Percentiles rank a stretch among this genome's conserved stretches.
phyloP scores from a whole-genome alignment of 1,139 yeast genomes.

The Kazachstania sp. region DNA sequence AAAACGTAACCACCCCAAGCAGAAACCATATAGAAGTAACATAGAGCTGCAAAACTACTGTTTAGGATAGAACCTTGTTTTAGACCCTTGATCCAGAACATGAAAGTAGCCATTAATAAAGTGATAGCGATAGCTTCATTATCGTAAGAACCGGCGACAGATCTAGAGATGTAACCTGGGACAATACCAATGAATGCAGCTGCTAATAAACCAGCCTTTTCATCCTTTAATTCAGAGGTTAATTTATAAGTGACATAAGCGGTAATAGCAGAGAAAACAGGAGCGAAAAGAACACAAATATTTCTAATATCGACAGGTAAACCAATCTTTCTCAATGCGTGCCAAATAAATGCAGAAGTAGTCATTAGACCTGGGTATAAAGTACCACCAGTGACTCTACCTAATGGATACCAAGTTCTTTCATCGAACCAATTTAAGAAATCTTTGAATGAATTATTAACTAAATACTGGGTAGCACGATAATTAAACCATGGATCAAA shows the following conservation, averaged over 20 bases:
- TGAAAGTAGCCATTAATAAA: conserved; percentile 88
- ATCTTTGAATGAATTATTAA: conserved; percentile 73
- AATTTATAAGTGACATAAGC: conserved; percentile 87
- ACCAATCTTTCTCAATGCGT: conserved; percentile 53
- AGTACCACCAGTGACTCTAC: conserved; percentile 98
- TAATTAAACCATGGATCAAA: conserved; percentile 99
- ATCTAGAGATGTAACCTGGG: conserved; percentile 96
- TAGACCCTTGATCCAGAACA: conserved; percentile 89
- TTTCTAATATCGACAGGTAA: conserved; percentile 91
- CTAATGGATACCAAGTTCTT: conserved; percentile 98
- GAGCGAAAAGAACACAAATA: conserved; percentile 92
- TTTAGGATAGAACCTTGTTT: conserved; percentile 83
- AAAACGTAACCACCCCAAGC: conserved; percentile 99
- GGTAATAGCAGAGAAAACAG: conserved; percentile 90
- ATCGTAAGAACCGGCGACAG: conserved; percentile 98
- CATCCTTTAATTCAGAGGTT: conserved; percentile 83
- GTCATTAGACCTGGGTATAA: conserved; percentile 98
- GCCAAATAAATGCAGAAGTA: conserved; percentile 86
- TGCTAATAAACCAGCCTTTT: conserved; percentile 82
- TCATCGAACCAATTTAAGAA: conserved; percentile 98
- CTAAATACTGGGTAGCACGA: conserved; percentile 88
- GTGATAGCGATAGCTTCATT: conserved; percentile 99
- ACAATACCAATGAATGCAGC: conserved; percentile 97
- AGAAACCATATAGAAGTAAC: conserved; percentile 96
- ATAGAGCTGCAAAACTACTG: conserved; percentile 76